Evolutionary conservation across 306 rosid species (phyloP).

Genomic region (Acacia crassicarpa): DNA sequence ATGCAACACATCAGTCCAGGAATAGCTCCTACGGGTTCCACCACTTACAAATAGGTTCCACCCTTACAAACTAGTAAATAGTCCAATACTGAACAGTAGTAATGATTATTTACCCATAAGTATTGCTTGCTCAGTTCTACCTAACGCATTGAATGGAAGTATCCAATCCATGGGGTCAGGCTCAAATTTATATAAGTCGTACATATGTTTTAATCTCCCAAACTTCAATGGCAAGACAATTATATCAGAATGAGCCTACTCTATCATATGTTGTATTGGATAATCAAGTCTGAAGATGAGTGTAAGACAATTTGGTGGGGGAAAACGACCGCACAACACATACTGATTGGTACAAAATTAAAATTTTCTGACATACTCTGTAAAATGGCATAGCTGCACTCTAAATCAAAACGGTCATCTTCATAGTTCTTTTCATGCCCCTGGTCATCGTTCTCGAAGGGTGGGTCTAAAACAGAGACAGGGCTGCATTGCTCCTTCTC

Average conservation of each 20-base stretch:
- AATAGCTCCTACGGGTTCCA: constrained; percentile 24
- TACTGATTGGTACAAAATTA: constrained; percentile 35
- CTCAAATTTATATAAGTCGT: constrained; percentile 15
- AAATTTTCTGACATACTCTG: constrained; percentile 68
- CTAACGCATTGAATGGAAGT: constrained; percentile 36
- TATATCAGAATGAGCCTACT: constrained; percentile 19
- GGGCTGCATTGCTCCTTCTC: constrained; percentile 97
- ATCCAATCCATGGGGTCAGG: constrained; percentile 45
- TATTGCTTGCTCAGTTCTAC: constrained; percentile 16
- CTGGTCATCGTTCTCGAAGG: constrained; percentile 69
- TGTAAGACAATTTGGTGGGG: constrained; percentile 32
- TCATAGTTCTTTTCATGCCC: constrained; percentile 44
- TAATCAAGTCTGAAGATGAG: constrained; percentile 30
- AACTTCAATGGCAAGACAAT: constrained; percentile 36
- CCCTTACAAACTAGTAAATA: background rate
- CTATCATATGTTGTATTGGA: background rate
- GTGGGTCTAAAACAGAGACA: constrained; percentile 92
- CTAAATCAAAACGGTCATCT: constrained; percentile 52
- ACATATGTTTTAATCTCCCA: background rate
- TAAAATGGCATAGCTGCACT: constrained; percentile 79
- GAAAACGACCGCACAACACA: constrained; percentile 54
- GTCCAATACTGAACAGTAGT: constrained; percentile 21
- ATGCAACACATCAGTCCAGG: background rate
- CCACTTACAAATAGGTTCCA: constrained; percentile 3
- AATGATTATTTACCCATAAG: constrained; percentile 12